phyloP scores from a whole-genome alignment of 2,329 filamentous ascomycete species.

The Hypocreales sp. region DNA sequence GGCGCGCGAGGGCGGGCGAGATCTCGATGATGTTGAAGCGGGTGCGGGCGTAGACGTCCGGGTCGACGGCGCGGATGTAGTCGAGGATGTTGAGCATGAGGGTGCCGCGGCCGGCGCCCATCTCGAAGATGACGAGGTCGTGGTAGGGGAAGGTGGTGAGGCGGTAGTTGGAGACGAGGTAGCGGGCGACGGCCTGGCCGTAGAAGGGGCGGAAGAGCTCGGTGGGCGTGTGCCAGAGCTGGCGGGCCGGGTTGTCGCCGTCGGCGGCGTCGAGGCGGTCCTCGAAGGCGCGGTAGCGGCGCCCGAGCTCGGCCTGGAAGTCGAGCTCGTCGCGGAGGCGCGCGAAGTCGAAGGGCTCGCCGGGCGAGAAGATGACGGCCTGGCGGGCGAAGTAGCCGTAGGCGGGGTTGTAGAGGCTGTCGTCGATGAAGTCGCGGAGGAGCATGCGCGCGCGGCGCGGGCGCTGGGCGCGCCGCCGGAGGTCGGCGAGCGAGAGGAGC shows the following conservation, averaged over 20 bases:
- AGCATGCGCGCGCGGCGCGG: slow-evolving; percentile 91
- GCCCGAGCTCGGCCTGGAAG: slow-evolving; percentile 63
- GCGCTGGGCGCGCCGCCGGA: slow-evolving; percentile 57
- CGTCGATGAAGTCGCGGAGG: slow-evolving; percentile 93
- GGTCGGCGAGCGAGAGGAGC: slow-evolving; percentile 65
- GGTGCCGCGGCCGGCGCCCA: slow-evolving; percentile 93
- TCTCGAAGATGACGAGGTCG: slow-evolving; percentile 95
- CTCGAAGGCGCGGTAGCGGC: slow-evolving; percentile 81
- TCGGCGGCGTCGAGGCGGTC: slow-evolving; percentile 63
- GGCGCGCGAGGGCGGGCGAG: slow-evolving; percentile 59
- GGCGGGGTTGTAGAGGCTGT: slow-evolving; percentile 84
- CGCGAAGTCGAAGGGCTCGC: slow-evolving; percentile 81
- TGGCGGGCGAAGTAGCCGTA: slow-evolving; percentile 97
- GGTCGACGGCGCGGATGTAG: slow-evolving; percentile 80
- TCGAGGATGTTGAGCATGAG: slow-evolving; percentile 97
- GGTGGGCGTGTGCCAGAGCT: slow-evolving; percentile 96
- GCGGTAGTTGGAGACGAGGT: slow-evolving; percentile 91
- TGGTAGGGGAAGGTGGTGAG: slow-evolving; percentile 88
- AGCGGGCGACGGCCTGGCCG: slow-evolving; percentile 91
- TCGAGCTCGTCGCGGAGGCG: slow-evolving; percentile 67
- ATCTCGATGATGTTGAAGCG: slow-evolving; percentile 96
- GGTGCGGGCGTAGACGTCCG: slow-evolving; percentile 85
- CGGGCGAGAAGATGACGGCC: slow-evolving; percentile 87
- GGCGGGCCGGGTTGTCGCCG: slow-evolving; percentile 54
- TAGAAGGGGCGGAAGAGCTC: slow-evolving; percentile 96